Percentiles rank a stretch among this genome's conserved stretches.
phyloP scores from a whole-genome alignment of 805 yeast genomes.

The Saturnispora zaruensis region DNA sequence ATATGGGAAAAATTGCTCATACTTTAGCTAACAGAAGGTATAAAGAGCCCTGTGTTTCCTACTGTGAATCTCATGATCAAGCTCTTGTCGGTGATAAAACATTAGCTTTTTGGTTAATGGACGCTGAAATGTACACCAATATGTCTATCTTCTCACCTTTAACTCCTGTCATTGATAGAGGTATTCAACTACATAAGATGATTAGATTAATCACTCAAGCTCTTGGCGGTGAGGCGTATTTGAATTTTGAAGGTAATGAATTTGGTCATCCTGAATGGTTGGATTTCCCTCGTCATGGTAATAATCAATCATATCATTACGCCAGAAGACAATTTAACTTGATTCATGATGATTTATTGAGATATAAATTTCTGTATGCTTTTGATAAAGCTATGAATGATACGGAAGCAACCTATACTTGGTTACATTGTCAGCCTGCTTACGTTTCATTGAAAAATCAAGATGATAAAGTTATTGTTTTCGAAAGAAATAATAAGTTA shows the following conservation, averaged over 20 bases:
- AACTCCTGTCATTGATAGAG: slow-evolving; percentile 78
- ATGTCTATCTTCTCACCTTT: slow-evolving; percentile 73
- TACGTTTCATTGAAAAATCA: slow-evolving; percentile 86
- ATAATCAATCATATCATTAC: slow-evolving; percentile 80
- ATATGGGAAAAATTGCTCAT: slow-evolving; percentile 67
- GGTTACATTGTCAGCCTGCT: slow-evolving; percentile 66
- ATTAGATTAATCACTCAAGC: slow-evolving; percentile 81
- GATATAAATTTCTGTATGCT: slow-evolving; percentile 69
- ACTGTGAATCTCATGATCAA: slow-evolving; percentile 94
- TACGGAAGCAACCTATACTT: slow-evolving; percentile 58
- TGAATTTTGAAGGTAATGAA: slow-evolving; percentile 95
- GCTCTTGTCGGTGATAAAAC: slow-evolving; percentile 97
- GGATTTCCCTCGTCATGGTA: slow-evolving; percentile 90
- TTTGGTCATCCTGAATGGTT: slow-evolving; percentile 99
- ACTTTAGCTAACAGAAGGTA: slow-evolving; percentile 84
- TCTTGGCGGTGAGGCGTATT: slow-evolving; percentile 94
- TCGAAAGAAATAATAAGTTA: slow-evolving; percentile 77
- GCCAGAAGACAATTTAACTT: slow-evolving; percentile 93
- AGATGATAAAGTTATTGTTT: slow-evolving; percentile 78
- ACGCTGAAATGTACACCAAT: slow-evolving; percentile 94
- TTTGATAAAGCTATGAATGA: slow-evolving; percentile 84
- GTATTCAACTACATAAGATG: slow-evolving; percentile 83
- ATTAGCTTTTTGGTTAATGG: slow-evolving; percentile 97
- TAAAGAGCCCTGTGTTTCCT: slow-evolving; percentile 81
- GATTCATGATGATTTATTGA: slow-evolving; percentile 66